These are phyloP conservation scores for Kuraishia hungarica DNA, from an alignment of 805 yeast species.

Conservation along the genomic window DNA sequence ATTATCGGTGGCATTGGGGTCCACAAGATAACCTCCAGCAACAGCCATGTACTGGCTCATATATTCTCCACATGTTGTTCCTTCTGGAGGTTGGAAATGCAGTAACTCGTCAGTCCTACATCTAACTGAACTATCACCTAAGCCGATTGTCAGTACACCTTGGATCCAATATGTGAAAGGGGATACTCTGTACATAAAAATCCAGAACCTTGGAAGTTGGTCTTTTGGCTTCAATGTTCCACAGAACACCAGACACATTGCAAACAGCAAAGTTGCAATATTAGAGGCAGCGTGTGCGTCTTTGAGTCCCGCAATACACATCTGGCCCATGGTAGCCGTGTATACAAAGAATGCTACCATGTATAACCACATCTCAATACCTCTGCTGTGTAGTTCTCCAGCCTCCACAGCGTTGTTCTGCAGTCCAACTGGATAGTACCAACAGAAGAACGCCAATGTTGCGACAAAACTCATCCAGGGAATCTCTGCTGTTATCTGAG, in stretches of 20 bases:
- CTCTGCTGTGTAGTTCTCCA: slow-evolving; percentile 37
- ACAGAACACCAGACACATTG: slow-evolving; percentile 61
- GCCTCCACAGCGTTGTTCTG: slow-evolving; percentile 48
- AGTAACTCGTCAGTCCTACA: slow-evolving; percentile 44
- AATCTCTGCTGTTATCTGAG: slow-evolving; percentile 57
- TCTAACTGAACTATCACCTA: slow-evolving; percentile 37
- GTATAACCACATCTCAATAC: slow-evolving; percentile 37
- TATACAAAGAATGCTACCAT: slow-evolving; percentile 40
- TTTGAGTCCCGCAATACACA: slow-evolving; percentile 50
- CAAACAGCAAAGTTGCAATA: slow-evolving; percentile 44
- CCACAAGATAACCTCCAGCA: slow-evolving; percentile 39
- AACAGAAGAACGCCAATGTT: slow-evolving; percentile 52
- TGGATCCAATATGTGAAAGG: slow-evolving; percentile 62
- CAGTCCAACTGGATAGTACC: slow-evolving; percentile 70
- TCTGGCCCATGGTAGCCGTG: slow-evolving; percentile 50
- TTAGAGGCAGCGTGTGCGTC: slow-evolving; percentile 57
- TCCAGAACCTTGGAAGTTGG: slow-evolving; percentile 62
- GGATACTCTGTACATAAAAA: slow-evolving; percentile 65
- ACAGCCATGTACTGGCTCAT: slow-evolving; percentile 30
- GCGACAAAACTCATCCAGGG: slow-evolving; percentile 59
- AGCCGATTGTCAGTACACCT: slow-evolving; percentile 44
- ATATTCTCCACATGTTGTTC: slow-evolving; percentile 49
- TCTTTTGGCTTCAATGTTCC: slow-evolving; percentile 50
- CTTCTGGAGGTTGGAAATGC: slow-evolving; percentile 39
- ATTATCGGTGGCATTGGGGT: slow-evolving; percentile 31